Evolutionary conservation across 305 asterid species (phyloP).

Genomic region (Plantago coronopus): DNA sequence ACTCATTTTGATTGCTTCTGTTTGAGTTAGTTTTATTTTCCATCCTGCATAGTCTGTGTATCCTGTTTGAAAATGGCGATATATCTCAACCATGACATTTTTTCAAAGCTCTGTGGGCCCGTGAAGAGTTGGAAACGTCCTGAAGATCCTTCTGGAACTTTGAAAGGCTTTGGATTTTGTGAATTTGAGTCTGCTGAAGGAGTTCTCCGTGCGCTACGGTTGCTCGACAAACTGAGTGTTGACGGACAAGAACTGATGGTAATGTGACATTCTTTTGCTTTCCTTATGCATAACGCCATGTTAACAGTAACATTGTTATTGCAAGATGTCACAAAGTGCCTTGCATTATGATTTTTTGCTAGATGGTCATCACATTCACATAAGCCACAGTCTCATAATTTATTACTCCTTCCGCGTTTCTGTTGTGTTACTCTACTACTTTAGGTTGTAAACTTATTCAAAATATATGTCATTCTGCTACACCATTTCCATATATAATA

Average conservation of each 20-base stretch:
- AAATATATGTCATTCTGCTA: too few species aligned
- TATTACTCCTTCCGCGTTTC: too few species aligned
- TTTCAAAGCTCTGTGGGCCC: constrained; percentile 89
- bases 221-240: constrained; percentile 72
- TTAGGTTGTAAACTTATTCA: too few species aligned
- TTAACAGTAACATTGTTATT: too few species aligned
- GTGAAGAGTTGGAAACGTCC: constrained; percentile 98
- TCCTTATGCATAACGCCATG: constrained; percentile 12
- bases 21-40: constrained; percentile 13
- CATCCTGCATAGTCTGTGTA: neutral
- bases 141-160: constrained; percentile 87
- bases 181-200: constrained; percentile 98
- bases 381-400: too few species aligned
- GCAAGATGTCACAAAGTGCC: too few species aligned
- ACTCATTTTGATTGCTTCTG: constrained; percentile 11
- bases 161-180: constrained; percentile 90
- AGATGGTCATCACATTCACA: too few species aligned
- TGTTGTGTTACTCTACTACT: too few species aligned
- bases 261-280: constrained; percentile 26
- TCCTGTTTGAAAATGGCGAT: neutral
- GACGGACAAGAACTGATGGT: constrained; percentile 98
- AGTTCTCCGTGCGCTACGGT: constrained; percentile 81
- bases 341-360: too few species aligned
- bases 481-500: too few species aligned
- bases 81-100: neutral